Evolutionary conservation across 192 early-diverging fungal species (phyloP).

Genomic region (Gaertneriomyces sp.): DNA sequence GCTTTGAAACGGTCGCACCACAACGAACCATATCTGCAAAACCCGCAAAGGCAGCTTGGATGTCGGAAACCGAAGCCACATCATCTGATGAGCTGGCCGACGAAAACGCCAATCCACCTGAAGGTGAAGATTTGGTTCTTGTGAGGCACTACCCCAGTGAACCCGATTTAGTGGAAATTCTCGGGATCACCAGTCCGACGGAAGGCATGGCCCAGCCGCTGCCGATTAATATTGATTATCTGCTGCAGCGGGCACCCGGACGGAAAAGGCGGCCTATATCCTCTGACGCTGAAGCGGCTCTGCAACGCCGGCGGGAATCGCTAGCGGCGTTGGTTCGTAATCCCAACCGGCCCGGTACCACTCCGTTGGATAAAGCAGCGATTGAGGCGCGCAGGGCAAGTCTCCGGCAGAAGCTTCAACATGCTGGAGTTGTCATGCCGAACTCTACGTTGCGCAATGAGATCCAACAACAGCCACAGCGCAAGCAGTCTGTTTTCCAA

Average conservation of each 20-base stretch:
- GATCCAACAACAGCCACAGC: background rate
- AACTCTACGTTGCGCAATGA: slow-evolving; percentile 18
- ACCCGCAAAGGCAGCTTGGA: too few relatives aligned
- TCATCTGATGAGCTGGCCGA: too few relatives aligned
- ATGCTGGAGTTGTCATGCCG: slow-evolving; percentile 20
- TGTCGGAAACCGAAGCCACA: too few relatives aligned
- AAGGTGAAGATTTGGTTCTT: slow-evolving; percentile 3
- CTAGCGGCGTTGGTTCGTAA: too few relatives aligned
- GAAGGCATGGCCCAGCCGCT: background rate
- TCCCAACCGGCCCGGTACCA: too few relatives aligned
- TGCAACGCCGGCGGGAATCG: too few relatives aligned
- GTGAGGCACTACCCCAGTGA: background rate
- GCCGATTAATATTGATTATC: too few relatives aligned
- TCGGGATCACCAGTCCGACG: background rate
- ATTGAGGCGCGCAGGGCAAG: slow-evolving; percentile 4
- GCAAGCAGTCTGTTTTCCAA: background rate
- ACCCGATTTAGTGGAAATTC: slow-evolving; percentile 5
- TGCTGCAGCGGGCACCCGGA: too few relatives aligned
- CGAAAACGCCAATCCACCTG: background rate
- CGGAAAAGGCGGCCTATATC: too few relatives aligned
- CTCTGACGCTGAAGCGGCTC: too few relatives aligned
- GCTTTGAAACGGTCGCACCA: slow-evolving; percentile 21
- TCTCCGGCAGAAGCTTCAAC: slow-evolving; percentile 19
- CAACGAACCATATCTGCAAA: background rate
- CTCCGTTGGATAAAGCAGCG: slow-evolving; percentile 5